Percentiles rank a stretch among this genome's conserved stretches.
These are phyloP conservation scores for Violaceomyces palustris DNA, from an alignment of 1,284 basidiomycete species.

Conservation along the genomic window DNA sequence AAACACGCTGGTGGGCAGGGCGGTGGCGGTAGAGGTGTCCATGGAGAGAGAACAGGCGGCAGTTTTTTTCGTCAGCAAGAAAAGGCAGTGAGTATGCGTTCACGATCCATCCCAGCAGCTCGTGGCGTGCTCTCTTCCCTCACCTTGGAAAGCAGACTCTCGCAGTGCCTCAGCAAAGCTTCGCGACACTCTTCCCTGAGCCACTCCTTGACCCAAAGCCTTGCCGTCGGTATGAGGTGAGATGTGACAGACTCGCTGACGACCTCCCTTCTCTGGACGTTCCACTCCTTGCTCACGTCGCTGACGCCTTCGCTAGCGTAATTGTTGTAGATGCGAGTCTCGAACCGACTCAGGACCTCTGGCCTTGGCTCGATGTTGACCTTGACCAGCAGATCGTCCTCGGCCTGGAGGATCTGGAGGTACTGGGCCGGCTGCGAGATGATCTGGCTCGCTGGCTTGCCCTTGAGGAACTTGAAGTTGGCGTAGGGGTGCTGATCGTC, in stretches of 20 bases:
- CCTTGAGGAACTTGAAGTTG: conserved; percentile 89
- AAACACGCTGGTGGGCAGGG: too few relatives aligned
- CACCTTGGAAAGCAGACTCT: conserved; percentile 34
- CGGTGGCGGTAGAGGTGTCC: too few relatives aligned
- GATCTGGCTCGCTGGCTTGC: conserved; percentile 75
- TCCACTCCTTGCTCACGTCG: conserved; percentile 85
- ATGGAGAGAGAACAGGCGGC: too few relatives aligned
- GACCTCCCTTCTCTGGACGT: conserved; percentile 74
- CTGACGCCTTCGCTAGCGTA: conserved; percentile 81
- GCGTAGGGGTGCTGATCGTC: conserved; percentile 83
- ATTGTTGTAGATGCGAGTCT: conserved; percentile 63
- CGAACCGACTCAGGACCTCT: conserved; percentile 30
- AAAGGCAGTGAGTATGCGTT: too few relatives aligned
- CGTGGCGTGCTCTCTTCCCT: too few relatives aligned
- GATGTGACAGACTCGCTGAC: conserved; percentile 73
- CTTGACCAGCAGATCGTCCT: conserved; percentile 77
- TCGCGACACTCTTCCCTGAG: conserved; percentile 87
- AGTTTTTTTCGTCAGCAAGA: too few relatives aligned
- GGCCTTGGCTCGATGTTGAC: conserved; percentile 64
- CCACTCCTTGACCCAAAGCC: conserved; percentile 84
- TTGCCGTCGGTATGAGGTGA: conserved; percentile 73
- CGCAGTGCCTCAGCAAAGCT: conserved; percentile 35
- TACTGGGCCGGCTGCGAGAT: conserved; percentile 62
- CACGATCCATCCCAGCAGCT: too few relatives aligned
- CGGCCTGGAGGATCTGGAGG: conserved; percentile 84